Base-by-base conservation (phyloP, 306 rosid genomes). In the Mimosa bimucronata region DNA sequence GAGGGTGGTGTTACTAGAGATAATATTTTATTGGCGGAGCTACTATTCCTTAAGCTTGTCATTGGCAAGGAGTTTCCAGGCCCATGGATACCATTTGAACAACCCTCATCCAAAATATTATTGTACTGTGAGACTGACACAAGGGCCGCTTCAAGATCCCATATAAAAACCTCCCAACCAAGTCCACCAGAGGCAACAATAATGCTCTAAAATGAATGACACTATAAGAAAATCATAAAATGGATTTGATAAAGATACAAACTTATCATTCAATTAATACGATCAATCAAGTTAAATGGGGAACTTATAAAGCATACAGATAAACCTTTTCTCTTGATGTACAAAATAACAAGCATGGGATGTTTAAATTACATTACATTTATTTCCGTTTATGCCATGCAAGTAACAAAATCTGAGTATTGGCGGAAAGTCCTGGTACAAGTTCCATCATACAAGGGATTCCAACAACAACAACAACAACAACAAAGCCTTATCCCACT, bases 141-240 rank as follows among this genome's bases (percentile, higher is more conserved):
- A 21, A 90, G 86, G 1, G 99, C 96, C 76, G 96, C 96, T 81
- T 93, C 99, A 37, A 95, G 79, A 88, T 95, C 99, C 99, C 99
- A 95, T 84, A 95, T 74, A 81, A 95, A 95, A 79, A 95, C 99
- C 91, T 95, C 99, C n/a, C n/a, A n/a, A n/a, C n/a, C n/a, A n/a
- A n/a, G n/a, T n/a, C 99, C 99, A 61, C 98, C 99, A 78, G 99
- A 95, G 85, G 99, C 99, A 93, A 95, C 96, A 89, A 88, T 48
- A 95, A 91, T 95, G 97, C 97, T 90, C 99, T 95, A 95, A 91
- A 93, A 93, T 89, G 96, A 97, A 90, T 48, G 91, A 88, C 91
- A 95, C 97, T 93, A 95, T 85, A 89, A 86, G 82, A 89, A 87
- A 85, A 95, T 93, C 90, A 93, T 90, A 89, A 80, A 83, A 87